Evolutionary conservation across 352 stramenopile species (phyloP), one percentile per base, ranked within the genome.

Genomic region (Globisporangium cystogenes): DNA sequence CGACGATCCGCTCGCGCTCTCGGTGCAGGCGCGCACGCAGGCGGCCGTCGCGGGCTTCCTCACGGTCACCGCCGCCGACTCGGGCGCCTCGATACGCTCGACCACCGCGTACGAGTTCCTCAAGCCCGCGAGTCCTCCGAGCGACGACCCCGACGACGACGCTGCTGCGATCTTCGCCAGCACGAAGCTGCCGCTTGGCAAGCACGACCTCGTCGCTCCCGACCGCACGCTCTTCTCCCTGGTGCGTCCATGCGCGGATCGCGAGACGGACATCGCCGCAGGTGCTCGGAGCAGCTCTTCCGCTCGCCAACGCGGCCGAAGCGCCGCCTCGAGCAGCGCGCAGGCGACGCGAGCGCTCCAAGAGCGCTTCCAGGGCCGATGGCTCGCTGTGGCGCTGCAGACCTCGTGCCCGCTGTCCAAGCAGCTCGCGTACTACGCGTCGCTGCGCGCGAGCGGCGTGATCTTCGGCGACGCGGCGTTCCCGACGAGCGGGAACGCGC

Each of bases 21-120:
- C 76, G 21, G 60, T 74, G 4, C 62, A 66, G 4, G 68, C 72
- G 44, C 70, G 67, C 15, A 72, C 74, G 33, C 59, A 64, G 10
- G 63, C 66, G 11, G 76, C 76, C 1, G 68, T 59, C 23, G 68
- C 77, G 21, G 77, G 77, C 21, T 86, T 82, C 51, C 42, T 86
- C 7, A 74, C 71, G 1, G 59, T 88, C 35, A 78, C 70, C 0
- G 63, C 77, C n/a, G 71, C 78, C 27, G 63, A 69, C 16, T 77
- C 62, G 14, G 73, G 64, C 0, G 59, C 75, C 12, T 62, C 39
- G 0, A 63, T 68, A 15, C 36, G 73, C 26, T 44, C 61, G 39
- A 56, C 65, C 0, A 60, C 62, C 20, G 55, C 72, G 0, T 86
- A 77, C 40, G 78, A 87, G 48, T 62, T 67, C 27, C 40, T 57